Evolutionary conservation across 352 stramenopile genomes (phyloP), one percentile per base, ranked within the genome.

Genomic region (Phytophthora rubi): DNA sequence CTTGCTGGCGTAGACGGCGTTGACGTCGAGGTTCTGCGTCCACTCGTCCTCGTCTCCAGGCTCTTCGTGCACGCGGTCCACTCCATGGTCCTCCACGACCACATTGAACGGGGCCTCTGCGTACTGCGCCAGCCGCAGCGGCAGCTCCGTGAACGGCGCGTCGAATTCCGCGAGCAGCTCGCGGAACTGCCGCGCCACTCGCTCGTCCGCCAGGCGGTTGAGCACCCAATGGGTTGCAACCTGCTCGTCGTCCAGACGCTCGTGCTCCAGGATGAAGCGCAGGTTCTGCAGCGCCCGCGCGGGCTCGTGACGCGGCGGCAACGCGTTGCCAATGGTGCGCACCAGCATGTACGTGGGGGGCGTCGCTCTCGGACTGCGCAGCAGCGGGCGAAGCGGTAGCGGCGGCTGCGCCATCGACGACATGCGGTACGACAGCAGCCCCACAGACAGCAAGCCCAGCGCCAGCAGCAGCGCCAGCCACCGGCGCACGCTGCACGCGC

Each of bases 241-340:
- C 10, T 68, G 57, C 3, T 74, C 51, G 39, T 79, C 70, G 2
- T 83, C 68, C 1, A 88, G 68, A n/a, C 57, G 65, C 28, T 89
- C 81, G 49, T 86, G 49, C 56, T 87, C 79, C n/a, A 89, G 51
- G 32, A 77, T 79, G 49, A 89, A 89, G 8, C 75, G 68, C 10
- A 89, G 53, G 45, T 89, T 89, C 18, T 62, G 53, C 23, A 89
- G 67, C 45, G 79, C 80, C 1, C 71, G 57, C 18, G 54, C 32
- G 0, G 77, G 77, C 54, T 87, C 74, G 18, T 89, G 81, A n/a
- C 77, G 77, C 13, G 81, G 81, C n/a, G 81, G 77, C 55, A 89
- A 62, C 32, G 81, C 71, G 48, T 89, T 89, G 35, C 79, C 75
- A 44, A 89, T 81, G 15, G 75, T 62, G 5, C 81, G 79, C 18